Percentiles rank a stretch among this genome's conserved stretches.
Conservation (phyloP, 305 asterid species). For the Fraxinus xanthoxyloides region DNA sequence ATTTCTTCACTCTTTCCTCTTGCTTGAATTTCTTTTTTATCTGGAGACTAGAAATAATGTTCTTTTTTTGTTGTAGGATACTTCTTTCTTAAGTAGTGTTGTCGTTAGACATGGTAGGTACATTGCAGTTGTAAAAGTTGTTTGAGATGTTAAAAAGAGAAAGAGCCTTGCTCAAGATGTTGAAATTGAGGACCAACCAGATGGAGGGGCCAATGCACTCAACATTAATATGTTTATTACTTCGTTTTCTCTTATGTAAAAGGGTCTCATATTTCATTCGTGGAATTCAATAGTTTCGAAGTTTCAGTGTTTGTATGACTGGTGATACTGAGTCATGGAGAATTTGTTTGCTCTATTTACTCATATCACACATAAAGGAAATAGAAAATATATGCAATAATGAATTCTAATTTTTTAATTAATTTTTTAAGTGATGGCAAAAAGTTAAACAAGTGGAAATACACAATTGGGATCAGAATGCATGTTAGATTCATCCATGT, state of each 20-base stretch:
- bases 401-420: neutral
- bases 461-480: neutral
- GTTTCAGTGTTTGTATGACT: neutral
- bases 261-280: constrained; percentile 17
- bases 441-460: neutral
- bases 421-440: neutral
- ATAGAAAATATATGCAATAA: neutral
- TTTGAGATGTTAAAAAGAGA: constrained; percentile 57
- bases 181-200: constrained; percentile 70
- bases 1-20: neutral
- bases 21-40: constrained; percentile 4
- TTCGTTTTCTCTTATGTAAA: constrained; percentile 17
- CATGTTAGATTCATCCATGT: constrained; percentile 19
- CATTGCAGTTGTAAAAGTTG: constrained; percentile 74
- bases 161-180: constrained; percentile 52
- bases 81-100: constrained; percentile 69
- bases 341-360: neutral
- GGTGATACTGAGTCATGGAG: neutral
- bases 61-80: constrained; percentile 59
- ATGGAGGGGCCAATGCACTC: constrained; percentile 96
- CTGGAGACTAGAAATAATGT: constrained; percentile 26
- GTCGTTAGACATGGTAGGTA: constrained; percentile 81
- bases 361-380: neutral
- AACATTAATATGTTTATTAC: constrained; percentile 77
- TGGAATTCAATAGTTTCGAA: neutral